Conservation (phyloP, 2,329 filamentous ascomycete genomes). For the Aspergillus sp. region DNA sequence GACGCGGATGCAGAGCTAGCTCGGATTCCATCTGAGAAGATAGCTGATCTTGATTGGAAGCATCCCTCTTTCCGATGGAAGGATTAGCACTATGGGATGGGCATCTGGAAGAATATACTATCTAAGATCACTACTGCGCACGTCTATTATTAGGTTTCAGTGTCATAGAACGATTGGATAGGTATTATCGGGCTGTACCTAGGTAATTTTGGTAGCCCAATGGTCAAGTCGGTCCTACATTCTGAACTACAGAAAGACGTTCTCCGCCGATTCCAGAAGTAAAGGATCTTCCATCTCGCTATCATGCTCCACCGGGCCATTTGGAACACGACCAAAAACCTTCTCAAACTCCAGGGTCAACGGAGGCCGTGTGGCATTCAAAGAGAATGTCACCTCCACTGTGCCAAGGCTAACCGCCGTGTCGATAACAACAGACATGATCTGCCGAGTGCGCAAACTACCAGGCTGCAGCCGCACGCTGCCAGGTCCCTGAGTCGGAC, state of each 20-base stretch:
- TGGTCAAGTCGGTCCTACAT: neutral
- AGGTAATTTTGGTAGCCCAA: too few species aligned
- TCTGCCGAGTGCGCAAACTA: neutral
- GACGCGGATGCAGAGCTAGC: slow-evolving; percentile 57
- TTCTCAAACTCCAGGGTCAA: neutral
- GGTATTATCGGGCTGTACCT: too few species aligned
- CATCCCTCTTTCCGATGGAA: slow-evolving; percentile 50
- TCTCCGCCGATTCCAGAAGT: neutral
- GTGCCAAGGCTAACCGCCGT: neutral
- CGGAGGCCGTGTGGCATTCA: neutral
- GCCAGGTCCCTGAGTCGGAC: neutral
- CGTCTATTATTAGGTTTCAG: too few species aligned
- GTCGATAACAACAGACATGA: neutral
- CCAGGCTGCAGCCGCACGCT: neutral
- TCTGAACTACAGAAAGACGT: neutral
- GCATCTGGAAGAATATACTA: too few species aligned
- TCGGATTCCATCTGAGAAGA: slow-evolving; percentile 52
- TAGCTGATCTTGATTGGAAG: slow-evolving; percentile 63
- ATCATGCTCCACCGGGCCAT: neutral
- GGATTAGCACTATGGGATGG: neutral
- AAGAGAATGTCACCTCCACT: neutral
- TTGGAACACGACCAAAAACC: neutral
- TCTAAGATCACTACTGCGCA: too few species aligned
- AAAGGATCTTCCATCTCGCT: neutral
- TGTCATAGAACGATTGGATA: too few species aligned